Evolutionary conservation across 1,139 yeast species (phyloP).

Genomic region (Protomyces arabidopsidicola): DNA sequence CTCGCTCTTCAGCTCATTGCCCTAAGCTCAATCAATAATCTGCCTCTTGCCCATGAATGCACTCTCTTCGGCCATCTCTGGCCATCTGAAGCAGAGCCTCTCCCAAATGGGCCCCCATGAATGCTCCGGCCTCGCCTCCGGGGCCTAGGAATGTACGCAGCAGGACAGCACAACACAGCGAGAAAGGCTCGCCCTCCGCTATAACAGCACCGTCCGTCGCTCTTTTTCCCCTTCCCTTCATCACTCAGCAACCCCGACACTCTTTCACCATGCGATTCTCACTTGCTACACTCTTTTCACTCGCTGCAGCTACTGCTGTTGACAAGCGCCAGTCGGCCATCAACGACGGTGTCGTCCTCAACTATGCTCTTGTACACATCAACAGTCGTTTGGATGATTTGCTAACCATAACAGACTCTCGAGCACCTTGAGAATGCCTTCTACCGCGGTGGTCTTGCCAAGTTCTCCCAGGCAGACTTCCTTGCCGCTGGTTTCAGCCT

Average conservation of each 20-base stretch:
- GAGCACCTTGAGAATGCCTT: conserved; percentile 33
- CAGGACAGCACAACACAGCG: too few species aligned
- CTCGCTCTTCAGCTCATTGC: too few species aligned
- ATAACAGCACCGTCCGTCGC: too few species aligned
- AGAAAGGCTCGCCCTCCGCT: too few species aligned
- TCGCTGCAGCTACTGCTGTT: conserved; percentile 16
- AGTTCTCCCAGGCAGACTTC: conserved; percentile 30
- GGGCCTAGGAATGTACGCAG: too few species aligned
- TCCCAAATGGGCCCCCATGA: too few species aligned
- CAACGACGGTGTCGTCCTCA: conserved; percentile 33
- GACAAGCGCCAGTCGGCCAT: conserved; percentile 25
- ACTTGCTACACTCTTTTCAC: conserved; percentile 3
- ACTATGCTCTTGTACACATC: conserved; percentile 30
- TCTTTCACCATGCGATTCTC: conserved; percentile 1
- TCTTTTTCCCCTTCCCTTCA: neutral
- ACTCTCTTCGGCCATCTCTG: too few species aligned
- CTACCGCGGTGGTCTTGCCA: conserved; percentile 30
- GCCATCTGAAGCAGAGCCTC: too few species aligned
- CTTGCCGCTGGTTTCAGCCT: conserved; percentile 31
- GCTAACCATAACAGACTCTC: conserved; percentile 22
- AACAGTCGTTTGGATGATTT: neutral
- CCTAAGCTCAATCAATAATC: too few species aligned
- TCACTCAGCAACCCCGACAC: neutral
- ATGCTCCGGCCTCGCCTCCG: too few species aligned
- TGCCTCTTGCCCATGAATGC: too few species aligned